Base-by-base conservation (phyloP, 805 yeast species). In the Debaryomyces maramus region DNA sequence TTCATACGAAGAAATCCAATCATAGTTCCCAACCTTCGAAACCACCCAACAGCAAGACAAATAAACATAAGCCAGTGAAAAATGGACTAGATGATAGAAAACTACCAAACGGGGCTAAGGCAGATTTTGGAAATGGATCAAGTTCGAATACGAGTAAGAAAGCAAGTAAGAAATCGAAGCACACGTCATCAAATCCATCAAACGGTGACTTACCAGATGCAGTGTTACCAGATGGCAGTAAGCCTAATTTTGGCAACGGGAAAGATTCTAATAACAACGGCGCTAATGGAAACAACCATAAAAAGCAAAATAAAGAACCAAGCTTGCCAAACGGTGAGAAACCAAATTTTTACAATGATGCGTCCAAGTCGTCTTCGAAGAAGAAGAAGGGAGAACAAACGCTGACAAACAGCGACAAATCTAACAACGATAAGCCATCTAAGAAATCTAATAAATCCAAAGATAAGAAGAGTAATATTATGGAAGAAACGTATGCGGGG, bases 401-500 rank as follows among this genome's bases (percentile, higher is more conserved):
- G 27, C 51, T 60, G 36, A 65, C 67, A 14, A 59, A 53, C 39
- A 65, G 67, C 6, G 56, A 53, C 9, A 58, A 56, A 38, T 67
- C 67, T 0, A 54, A 55, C 37, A 44, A 43, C 30, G 53, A 41
- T 18, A 38, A 37, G 10, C 15, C 43, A 34, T 24, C 28, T 10
- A 31, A 24, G 21, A 39, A 48, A 31, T 47, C 49, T 11, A 51
- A 34, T 14, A 45, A 48, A 26, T 46, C 57, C 29, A 56, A 51
- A 21, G 38, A 38, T 14, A 48, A 44, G 14, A 40, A 45, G n/a
- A 20, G 26, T n/a, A 31, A 14, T n/a, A 23, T 37, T 10, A 14
- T 30, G 23, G 64, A 57, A 38, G 65, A 65, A 20, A 63, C 68
- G 37, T 77, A 75, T 55, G 82, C 82, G 38, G 82, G 82, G 21